Conservation (phyloP, 2,329 filamentous ascomycete genomes). For the Diplocarpon rosae region DNA sequence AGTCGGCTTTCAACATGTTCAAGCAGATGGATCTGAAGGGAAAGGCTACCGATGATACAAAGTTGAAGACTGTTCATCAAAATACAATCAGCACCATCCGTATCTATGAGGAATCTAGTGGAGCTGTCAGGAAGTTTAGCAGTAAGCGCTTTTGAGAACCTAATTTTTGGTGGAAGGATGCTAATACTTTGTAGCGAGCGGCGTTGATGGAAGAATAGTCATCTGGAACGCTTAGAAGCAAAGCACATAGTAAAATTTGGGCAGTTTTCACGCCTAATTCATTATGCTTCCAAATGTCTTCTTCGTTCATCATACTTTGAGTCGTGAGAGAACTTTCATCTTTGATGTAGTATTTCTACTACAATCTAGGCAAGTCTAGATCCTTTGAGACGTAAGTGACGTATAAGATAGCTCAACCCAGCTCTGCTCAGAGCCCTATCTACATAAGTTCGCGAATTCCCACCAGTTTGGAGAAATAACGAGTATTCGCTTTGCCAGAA, state of each 20-base stretch:
- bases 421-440: too few species aligned
- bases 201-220: constrained; percentile 72
- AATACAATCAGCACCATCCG: constrained; percentile 88
- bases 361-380: constrained; percentile 3
- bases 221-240: constrained; percentile 56
- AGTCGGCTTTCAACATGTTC: constrained; percentile 96
- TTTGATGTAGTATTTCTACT: constrained; percentile 5
- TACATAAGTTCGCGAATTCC: too few species aligned
- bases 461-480: too few species aligned
- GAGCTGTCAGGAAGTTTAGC: constrained; percentile 67
- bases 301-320: constrained; percentile 2
- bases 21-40: constrained; percentile 97
- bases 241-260: constrained; percentile 8
- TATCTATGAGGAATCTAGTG: constrained; percentile 56
- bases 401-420: background rate
- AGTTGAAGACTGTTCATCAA: constrained; percentile 90
- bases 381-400: background rate
- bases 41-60: constrained; percentile 81
- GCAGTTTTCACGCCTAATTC: constrained; percentile 7
- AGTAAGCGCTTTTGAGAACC: constrained; percentile 46
- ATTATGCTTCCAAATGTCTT: background rate
- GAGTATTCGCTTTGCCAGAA: too few species aligned
- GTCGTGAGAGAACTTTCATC: background rate
- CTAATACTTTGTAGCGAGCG: constrained; percentile 48
- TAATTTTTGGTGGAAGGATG: constrained; percentile 20